Base-by-base conservation (phyloP, 2,329 filamentous ascomycete species). In the Cercospora brassicicola region DNA sequence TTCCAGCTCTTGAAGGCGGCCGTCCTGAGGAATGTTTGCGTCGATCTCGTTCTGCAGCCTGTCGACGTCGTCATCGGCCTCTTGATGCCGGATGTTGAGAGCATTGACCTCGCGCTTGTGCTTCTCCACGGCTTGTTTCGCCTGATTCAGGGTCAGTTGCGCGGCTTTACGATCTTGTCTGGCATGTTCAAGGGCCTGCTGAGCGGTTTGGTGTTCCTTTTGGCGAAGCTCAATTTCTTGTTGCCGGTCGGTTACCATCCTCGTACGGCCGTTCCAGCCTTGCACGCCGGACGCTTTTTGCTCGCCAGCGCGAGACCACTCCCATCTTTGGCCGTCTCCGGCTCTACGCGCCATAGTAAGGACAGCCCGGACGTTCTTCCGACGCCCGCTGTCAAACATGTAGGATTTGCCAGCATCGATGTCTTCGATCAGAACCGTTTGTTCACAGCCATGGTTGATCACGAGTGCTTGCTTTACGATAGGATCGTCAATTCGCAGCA, bases 391-490 rank as follows among this genome's bases (percentile, higher is more conserved):
- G 23, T 83, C 84, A 63, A 90, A 88, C 86, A 97, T 91, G 56
- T 91, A 86, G 3, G 84, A 81, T 53, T 90, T 84, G 0, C 90
- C 95, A 65, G 92, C 86, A 1, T 84, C 79, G 30, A 91, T 84
- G 31, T 90, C 84, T 65, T 89, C 84, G 64, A 97, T 88, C 0
- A 99, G 83, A 5, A 97, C 87, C 7, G 90, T 88, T 78, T 97
- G 94, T 69, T 99, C 95, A 62, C 97, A 92, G 6, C 82, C 81
- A 73, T 93, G 86, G 69, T 89, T 90, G 77, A 98, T 95, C 75
- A 99, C 90, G 57, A 98, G 82, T 67, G 93, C 90, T 69, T 93
- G 91, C 60, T 89, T 89, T 20, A 97, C 90, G 53, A 91, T 81
- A 20, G 91, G 87, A 72, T 94, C 88, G 69, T 95, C 91, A 69